Evolutionary conservation across 2,329 filamentous ascomycete genomes (phyloP), one percentile per base, ranked within the genome.

Genomic region (Stagonosporopsis tanaceti): DNA sequence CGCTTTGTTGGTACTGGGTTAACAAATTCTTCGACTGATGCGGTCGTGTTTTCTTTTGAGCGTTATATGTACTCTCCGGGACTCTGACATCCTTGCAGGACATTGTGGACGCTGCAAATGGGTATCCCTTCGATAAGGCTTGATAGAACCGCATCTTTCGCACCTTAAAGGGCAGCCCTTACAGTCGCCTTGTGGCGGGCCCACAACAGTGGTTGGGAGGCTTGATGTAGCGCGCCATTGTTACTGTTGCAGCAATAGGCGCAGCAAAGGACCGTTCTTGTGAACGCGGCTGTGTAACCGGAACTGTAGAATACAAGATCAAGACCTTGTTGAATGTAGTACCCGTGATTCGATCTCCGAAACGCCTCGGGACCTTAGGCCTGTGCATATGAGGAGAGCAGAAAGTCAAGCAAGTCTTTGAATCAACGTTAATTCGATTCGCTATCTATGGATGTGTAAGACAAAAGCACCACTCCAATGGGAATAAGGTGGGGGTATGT

Each of bases 401-500:
- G 22, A 27, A 15, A 42, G 25, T 2, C n/a, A 38, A 30, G 22
- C 30, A n/a, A 11, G 3, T 1, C 24, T 25, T 35, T 39, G 17
- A 32, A 14, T 22, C 44, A 46, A 32, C 27, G 25, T 42, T 12
- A 35, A 57, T 52, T 38, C 28, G 4, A 32, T 22, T 25, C 37
- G 32, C 32, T 44, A 44, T 57, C 54, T 57, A 48, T 25, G 3
- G 17, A 34, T n/a, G 37, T 38, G 12, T 25, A 37, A 40, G 11
- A 41, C 42, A 42, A 52, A 34, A 27, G 14, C 27, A 42, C 38
- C n/a, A 46, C 42, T 47, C 37, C 42, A 52, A 34, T 42, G 30
- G 42, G 42, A 47, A 57, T 48, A 52, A 47, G 28, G 34, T 22
- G 37, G 54, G 51, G 54, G 54, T 57, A 57, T 52, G 54, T 52